Conservation (phyloP, 306 rosid genomes). For the Acacia melanoxylon region DNA sequence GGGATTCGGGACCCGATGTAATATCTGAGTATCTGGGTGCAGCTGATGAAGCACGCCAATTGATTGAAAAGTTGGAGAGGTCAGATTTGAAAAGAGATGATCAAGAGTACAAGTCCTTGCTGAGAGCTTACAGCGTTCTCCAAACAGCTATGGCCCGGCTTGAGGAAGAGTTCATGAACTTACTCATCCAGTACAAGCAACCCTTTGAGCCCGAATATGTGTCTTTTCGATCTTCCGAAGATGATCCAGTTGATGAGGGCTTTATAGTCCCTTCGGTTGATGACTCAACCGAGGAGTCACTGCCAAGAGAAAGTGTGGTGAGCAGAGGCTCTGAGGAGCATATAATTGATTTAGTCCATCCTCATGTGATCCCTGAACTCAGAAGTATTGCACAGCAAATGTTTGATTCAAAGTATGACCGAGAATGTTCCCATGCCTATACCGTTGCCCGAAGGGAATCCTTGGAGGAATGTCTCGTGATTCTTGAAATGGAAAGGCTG, state of each 20-base stretch:
- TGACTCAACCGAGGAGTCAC: slow-evolving; percentile 47
- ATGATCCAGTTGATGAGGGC: slow-evolving; percentile 42
- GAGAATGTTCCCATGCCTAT: slow-evolving; percentile 60
- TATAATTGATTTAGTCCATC: slow-evolving; percentile 50
- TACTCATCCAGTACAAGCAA: slow-evolving; percentile 53
- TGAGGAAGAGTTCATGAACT: slow-evolving; percentile 60
- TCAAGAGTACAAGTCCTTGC: slow-evolving; percentile 30
- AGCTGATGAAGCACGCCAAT: slow-evolving; percentile 45
- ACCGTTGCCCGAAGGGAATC: slow-evolving; percentile 45
- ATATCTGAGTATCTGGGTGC: slow-evolving; percentile 46
- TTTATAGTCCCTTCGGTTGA: slow-evolving; percentile 54
- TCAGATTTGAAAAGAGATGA: slow-evolving; percentile 37
- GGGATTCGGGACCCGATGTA: slow-evolving; percentile 53
- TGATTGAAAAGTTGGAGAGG: slow-evolving; percentile 44
- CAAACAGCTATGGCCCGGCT: slow-evolving; percentile 65
- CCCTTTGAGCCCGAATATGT: slow-evolving; percentile 52
- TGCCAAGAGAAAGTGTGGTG: slow-evolving; percentile 41
- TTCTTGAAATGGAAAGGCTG: slow-evolving; percentile 57
- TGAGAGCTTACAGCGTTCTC: slow-evolving; percentile 53
- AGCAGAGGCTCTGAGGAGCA: slow-evolving; percentile 50
- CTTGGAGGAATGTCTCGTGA: slow-evolving; percentile 54
- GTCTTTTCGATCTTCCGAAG: slow-evolving; percentile 56
- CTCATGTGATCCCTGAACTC: slow-evolving; percentile 49
- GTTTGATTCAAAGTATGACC: slow-evolving; percentile 58
- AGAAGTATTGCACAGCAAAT: slow-evolving; percentile 48